Evolutionary conservation across 176 grass and related monocot genomes (phyloP).

Genomic region (Carex scoparia): DNA sequence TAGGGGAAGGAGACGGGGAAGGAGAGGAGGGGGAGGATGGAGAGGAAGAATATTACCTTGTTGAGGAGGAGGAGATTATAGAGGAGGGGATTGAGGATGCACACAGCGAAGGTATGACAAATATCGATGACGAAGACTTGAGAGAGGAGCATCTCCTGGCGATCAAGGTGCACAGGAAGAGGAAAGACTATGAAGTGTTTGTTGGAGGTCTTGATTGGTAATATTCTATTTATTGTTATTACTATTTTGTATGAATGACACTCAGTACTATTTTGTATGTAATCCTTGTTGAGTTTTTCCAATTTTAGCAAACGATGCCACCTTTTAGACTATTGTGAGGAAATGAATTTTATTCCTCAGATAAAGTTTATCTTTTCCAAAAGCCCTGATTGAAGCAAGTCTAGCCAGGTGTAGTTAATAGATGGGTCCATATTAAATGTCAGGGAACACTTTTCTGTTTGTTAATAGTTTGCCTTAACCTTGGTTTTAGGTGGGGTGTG

Average conservation of each 20-base stretch:
- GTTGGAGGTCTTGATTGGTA: slow-evolving; percentile 30
- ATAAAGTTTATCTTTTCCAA: neutral
- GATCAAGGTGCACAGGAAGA: slow-evolving; percentile 20
- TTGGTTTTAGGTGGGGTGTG: neutral
- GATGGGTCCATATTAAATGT: neutral
- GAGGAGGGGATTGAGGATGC: slow-evolving; percentile 63
- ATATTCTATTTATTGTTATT: slow-evolving; percentile 15
- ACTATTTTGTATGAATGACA: neutral
- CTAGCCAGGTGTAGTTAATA: neutral
- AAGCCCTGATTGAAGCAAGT: neutral
- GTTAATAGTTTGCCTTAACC: neutral
- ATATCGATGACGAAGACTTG: slow-evolving; percentile 14
- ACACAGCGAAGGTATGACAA: slow-evolving; percentile 38
- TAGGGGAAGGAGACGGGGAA: slow-evolving; percentile 50
- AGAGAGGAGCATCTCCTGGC: slow-evolving; percentile 23
- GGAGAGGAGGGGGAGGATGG: slow-evolving; percentile 67
- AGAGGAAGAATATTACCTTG: slow-evolving; percentile 52
- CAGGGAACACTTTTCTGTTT: neutral
- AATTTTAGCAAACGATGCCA: slow-evolving; percentile 3
- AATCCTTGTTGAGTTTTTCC: neutral
- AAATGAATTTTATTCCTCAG: neutral
- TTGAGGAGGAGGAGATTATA: slow-evolving; percentile 69
- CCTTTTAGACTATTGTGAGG: neutral
- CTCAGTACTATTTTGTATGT: neutral
- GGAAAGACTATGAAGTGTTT: slow-evolving; percentile 27